Base-by-base conservation (phyloP, 495 filamentous ascomycete species). In the Penicillium maclennaniae region DNA sequence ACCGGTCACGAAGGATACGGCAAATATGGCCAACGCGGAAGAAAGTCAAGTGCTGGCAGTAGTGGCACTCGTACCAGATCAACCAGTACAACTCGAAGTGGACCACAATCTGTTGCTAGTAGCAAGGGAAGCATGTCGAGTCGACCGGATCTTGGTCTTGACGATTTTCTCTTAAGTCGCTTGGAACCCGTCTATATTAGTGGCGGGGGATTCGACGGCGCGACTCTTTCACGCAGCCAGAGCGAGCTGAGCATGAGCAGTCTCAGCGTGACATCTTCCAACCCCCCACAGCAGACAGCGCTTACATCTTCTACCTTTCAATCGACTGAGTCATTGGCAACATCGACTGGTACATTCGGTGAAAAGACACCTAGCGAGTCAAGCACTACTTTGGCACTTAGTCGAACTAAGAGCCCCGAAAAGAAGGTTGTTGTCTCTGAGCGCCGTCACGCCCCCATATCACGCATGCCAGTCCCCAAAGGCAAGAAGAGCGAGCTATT, bases 1-100 rank as follows among this genome's bases (percentile, higher is more conserved):
- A 99, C 95, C 28, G 93, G 93, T 2, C 91, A 97, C 68, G 93
- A 97, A 73, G 93, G 92, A 41, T 97, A 97, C 66, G 90, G 91
- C 7, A 87, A 82, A 63, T 95, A 82, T 77, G 80, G 68, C 26
- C 69, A 72, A 45, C 72, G 71, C 43, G 80, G 72, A 19, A 68
- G 78, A 20, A 77, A 70, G 53, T 45, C 75, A 41, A 81, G 79
- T 41, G 68, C 72, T 48, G 70, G 76, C 54, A 81, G 72, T 20
- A 75, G 66, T 31, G 72, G 68, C 10, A 67, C 63, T 19, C 67
- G 79, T 49, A 72, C 73, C 41, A 72, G 83, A 25, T 84, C 81
- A 28, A 78, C 77, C 16, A 87, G 84, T 58, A 78, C 79, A 6
- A 76, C 67, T 15, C 69, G 72, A 50, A 83, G 78, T 52, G 67